Conservation (phyloP, 2,329 filamentous ascomycete genomes). For the Beauveria varroae region DNA sequence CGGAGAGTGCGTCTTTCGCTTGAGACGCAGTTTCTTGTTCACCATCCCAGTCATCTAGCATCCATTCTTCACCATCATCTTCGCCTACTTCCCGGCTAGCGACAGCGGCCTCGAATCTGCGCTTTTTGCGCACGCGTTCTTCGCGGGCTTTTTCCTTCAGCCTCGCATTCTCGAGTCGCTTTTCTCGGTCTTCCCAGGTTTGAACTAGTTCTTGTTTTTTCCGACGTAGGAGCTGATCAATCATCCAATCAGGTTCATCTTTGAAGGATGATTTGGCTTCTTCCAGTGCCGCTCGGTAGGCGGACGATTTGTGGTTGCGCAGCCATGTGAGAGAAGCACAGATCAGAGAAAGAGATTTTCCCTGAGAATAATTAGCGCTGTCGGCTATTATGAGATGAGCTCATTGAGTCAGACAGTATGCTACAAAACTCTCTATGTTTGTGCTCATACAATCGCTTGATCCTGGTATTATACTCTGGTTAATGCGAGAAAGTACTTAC, state of each 20-base stretch:
- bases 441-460: no score
- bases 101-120: slow-evolving; percentile 32
- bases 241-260: slow-evolving; percentile 78
- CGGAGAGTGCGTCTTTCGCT: slow-evolving; percentile 36
- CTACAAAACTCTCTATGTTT: no score
- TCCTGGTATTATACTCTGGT: background rate
- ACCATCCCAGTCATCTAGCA: slow-evolving; percentile 64
- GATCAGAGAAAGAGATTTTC: slow-evolving; percentile 87
- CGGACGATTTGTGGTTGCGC: slow-evolving; percentile 64
- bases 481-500: slow-evolving; percentile 27
- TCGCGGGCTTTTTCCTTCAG: slow-evolving; percentile 54
- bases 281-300: slow-evolving; percentile 46
- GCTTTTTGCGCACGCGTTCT: slow-evolving; percentile 38
- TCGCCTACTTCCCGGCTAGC: slow-evolving; percentile 20
- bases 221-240: slow-evolving; percentile 65
- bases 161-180: slow-evolving; percentile 57
- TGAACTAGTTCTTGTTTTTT: slow-evolving; percentile 59
- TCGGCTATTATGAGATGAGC: background rate
- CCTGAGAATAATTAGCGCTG: slow-evolving; percentile 33
- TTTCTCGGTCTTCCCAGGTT: slow-evolving; percentile 65
- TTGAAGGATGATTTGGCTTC: slow-evolving; percentile 37
- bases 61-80: slow-evolving; percentile 58
- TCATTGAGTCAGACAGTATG: no score
- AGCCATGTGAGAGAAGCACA: slow-evolving; percentile 87
- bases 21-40: slow-evolving; percentile 18